These are phyloP conservation scores for Diaporthe velutina DNA, from an alignment of 2,329 filamentous ascomycete genomes.

Conservation along the genomic window DNA sequence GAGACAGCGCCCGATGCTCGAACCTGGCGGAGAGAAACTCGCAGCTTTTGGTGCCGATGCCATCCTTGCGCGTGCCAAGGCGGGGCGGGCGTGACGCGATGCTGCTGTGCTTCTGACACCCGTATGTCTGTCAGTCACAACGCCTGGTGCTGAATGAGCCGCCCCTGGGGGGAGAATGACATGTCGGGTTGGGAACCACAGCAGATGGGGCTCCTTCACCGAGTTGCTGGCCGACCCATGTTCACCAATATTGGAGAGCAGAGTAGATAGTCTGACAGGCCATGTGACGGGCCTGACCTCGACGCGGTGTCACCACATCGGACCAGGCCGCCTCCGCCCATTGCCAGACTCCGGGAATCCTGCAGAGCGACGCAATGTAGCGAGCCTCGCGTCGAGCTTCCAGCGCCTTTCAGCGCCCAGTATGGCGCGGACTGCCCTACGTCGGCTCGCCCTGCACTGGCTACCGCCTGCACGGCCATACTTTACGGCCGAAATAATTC, in stretches of 20 bases:
- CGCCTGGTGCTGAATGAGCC: conserved; percentile 11
- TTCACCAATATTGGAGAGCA: background rate
- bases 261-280: conserved; percentile 1
- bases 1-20: background rate
- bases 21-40: background rate
- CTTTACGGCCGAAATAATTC: background rate
- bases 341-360: background rate
- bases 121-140: background rate
- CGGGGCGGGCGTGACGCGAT: background rate
- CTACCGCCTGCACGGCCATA: background rate
- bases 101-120: conserved; percentile 20
- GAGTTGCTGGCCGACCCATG: background rate
- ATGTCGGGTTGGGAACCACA: conserved; percentile 2
- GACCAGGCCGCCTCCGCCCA: background rate
- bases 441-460: background rate
- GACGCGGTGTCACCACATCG: conserved; percentile 10
- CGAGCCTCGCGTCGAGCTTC: conserved; percentile 12
- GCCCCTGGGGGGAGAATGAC: background rate
- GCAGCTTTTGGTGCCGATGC: background rate
- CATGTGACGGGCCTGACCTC: conserved; percentile 27
- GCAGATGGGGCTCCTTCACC: conserved; percentile 2
- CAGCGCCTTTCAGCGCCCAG: background rate
- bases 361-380: conserved; percentile 5
- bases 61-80: background rate
- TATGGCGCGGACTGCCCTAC: background rate